Conservation (phyloP, 2,329 filamentous ascomycete species). For the Coniochaeta hoffmannii region DNA sequence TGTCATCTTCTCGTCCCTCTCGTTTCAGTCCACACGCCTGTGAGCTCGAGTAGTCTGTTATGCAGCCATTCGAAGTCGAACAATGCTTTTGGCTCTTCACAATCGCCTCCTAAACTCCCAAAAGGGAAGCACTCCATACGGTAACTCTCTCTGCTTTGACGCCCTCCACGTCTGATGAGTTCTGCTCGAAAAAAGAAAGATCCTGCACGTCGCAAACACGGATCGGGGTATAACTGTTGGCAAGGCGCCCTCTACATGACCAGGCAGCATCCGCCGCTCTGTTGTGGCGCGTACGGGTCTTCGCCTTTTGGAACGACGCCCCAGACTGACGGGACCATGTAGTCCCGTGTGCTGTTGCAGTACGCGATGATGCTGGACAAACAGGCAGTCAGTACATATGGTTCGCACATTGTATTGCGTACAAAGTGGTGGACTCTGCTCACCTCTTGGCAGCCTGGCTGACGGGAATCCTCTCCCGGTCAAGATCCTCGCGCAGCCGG, state of each 20-base stretch:
- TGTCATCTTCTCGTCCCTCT: not conserved
- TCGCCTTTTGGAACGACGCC: slow-evolving; percentile 89
- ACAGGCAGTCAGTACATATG: slow-evolving; percentile 2
- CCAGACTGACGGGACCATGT: slow-evolving; percentile 98
- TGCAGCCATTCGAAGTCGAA: not conserved
- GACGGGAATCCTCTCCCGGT: slow-evolving; percentile 90
- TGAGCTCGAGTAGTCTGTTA: not conserved
- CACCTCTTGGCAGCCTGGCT: slow-evolving; percentile 87
- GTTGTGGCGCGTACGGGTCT: slow-evolving; percentile 96
- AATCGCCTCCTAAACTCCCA: not conserved
- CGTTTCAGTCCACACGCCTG: not conserved
- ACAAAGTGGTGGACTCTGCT: slow-evolving; percentile 22
- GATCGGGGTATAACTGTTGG: slow-evolving; percentile 1
- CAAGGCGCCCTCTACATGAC: slow-evolving; percentile 67
- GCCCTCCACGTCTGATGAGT: not conserved
- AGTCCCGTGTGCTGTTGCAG: slow-evolving; percentile 96
- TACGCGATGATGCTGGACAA: slow-evolving; percentile 87
- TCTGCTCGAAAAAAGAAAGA: not conserved
- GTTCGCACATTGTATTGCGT: not conserved
- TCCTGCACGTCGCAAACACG: not conserved
- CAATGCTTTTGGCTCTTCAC: not conserved
- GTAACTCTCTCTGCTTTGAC: not conserved
- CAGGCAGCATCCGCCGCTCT: slow-evolving; percentile 85
- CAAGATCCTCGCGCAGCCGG: slow-evolving; percentile 89
- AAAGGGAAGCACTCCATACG: no score